phyloP scores from a whole-genome alignment of 257 asterid species.

The Capsicum rhomboideum region DNA sequence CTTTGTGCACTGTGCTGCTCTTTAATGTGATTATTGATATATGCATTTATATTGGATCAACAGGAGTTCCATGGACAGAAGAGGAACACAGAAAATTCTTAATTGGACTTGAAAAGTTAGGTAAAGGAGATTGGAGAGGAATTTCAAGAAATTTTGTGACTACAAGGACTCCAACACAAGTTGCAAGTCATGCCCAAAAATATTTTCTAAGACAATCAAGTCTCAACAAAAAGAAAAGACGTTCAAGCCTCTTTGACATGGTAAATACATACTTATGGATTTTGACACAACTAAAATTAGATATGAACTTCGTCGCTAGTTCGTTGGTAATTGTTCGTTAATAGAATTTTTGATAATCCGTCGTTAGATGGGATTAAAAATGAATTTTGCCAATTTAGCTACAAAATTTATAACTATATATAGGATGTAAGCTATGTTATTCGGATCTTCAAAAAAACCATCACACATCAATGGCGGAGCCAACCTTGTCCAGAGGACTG shows the following conservation, averaged over 20 bases:
- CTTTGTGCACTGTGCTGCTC: too few species aligned
- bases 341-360: neutral
- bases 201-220: constrained; percentile 22
- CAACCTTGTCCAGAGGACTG: too few species aligned
- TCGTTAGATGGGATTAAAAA: neutral
- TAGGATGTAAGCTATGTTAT: neutral
- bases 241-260: constrained; percentile 8
- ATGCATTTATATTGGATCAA: neutral
- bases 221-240: constrained; percentile 6
- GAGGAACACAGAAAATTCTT: constrained; percentile 33
- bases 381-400: neutral
- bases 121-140: constrained; percentile 46
- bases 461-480: neutral
- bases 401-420: neutral
- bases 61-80: constrained; percentile 36
- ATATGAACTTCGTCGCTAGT: neutral
- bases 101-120: constrained; percentile 27
- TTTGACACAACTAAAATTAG: neutral
- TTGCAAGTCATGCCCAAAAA: constrained; percentile 39
- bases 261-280: neutral
- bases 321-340: neutral
- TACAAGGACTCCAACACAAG: constrained; percentile 35
- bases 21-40: neutral
- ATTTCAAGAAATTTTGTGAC: constrained; percentile 28
- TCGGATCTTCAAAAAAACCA: neutral